These are phyloP conservation scores for Vitellaria paradoxa DNA, from an alignment of 179 eudicot genomes.

Conservation along the genomic window DNA sequence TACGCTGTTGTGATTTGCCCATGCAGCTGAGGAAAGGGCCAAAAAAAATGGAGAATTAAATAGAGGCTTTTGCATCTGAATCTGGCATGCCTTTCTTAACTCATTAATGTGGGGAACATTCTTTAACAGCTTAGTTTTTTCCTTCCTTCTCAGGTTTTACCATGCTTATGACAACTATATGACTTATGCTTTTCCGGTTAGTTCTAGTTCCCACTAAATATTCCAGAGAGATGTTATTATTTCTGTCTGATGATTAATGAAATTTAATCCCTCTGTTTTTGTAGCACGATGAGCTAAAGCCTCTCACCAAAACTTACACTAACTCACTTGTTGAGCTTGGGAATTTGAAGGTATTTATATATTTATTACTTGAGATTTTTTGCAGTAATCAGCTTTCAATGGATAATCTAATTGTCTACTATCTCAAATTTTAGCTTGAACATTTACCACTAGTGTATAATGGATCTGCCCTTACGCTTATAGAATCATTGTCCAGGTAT, in stretches of 20 bases:
- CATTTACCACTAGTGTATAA: conserved; percentile 76
- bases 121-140: conserved; percentile 10
- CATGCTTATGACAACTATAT: conserved; percentile 98
- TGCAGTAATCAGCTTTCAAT: conserved; percentile 1
- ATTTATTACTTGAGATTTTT: conserved; percentile 12
- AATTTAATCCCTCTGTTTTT: conserved; percentile 15
- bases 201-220: conserved; percentile 23
- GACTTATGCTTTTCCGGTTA: conserved; percentile 88
- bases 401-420: conserved; percentile 18
- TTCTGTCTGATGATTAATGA: conserved; percentile 1
- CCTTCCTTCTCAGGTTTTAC: conserved; percentile 73
- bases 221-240: not conserved
- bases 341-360: conserved; percentile 60
- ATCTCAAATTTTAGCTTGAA: conserved; percentile 56
- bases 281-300: conserved; percentile 96
- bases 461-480: conserved; percentile 90
- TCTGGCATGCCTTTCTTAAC: conserved; percentile 6
- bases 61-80: not conserved
- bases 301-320: conserved; percentile 76
- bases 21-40: not conserved
- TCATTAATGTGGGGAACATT: not conserved
- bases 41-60: not conserved
- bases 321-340: conserved; percentile 92
- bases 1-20: not conserved
- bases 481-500: conserved; percentile 95